phyloP scores from a whole-genome alignment of 1,284 basidiomycete species.

The Moesziomyces antarcticus region DNA sequence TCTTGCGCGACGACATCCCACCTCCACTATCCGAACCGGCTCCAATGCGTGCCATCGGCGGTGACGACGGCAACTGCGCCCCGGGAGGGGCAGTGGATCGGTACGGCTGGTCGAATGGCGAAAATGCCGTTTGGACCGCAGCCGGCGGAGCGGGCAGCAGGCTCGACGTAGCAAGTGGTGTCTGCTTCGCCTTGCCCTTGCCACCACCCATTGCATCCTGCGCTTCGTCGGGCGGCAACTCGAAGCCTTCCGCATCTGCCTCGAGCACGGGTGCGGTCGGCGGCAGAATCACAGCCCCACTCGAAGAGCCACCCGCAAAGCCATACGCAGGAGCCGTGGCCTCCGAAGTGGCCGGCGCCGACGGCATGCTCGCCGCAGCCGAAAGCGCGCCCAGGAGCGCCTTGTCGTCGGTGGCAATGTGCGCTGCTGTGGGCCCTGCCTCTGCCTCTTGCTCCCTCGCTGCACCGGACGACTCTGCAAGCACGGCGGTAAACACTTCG shows the following conservation, averaged over 20 bases:
- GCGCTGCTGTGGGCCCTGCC: constrained; percentile 25
- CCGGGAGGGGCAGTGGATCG: constrained; percentile 20
- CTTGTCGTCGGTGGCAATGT: constrained; percentile 61
- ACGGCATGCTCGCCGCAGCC: constrained; percentile 45
- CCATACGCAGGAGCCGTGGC: constrained; percentile 37
- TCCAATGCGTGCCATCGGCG: constrained; percentile 3
- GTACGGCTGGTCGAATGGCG: constrained; percentile 56
- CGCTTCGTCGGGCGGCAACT: constrained; percentile 9
- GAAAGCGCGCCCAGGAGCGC: constrained; percentile 43
- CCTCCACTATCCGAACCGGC: not conserved
- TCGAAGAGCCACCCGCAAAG: constrained; percentile 4
- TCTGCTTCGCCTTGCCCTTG: constrained; percentile 35
- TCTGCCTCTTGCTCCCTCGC: constrained; percentile 4
- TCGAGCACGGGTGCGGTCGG: constrained; percentile 45
- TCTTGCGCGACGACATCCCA: constrained; percentile 16
- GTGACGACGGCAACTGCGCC: not conserved
- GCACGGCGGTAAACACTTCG: constrained; percentile 32
- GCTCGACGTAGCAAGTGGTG: not conserved
- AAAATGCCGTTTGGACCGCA: constrained; percentile 40
- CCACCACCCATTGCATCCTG: constrained; percentile 2
- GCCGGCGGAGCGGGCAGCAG: constrained; percentile 43
- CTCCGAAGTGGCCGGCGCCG: constrained; percentile 22
- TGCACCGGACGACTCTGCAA: not conserved
- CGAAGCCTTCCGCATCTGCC: constrained; percentile 55
- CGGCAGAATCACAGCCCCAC: constrained; percentile 5